Conservation (phyloP, 2,329 filamentous ascomycete species). For the Alternaria triticina region DNA sequence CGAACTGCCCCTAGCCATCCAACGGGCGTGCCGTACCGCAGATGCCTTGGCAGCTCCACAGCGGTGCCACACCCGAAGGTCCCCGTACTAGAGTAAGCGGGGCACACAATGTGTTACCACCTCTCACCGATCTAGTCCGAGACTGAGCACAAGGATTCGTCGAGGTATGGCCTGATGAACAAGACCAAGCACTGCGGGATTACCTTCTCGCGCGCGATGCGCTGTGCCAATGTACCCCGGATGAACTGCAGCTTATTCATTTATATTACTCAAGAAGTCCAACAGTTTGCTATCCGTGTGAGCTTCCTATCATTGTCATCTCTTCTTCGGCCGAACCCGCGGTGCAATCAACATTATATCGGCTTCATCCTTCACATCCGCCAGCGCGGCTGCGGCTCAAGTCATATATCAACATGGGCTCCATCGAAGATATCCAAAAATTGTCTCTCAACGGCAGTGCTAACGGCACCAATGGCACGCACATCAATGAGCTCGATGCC, state of each 20-base stretch:
- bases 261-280: not conserved
- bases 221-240: not conserved
- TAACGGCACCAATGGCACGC: not conserved
- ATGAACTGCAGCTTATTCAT: not conserved
- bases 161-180: not conserved
- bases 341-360: not conserved
- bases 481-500: conserved; percentile 24
- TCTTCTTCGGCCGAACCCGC: not conserved
- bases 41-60: not conserved
- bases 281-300: not conserved
- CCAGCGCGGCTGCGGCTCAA: not conserved
- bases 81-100: not conserved
- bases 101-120: not conserved
- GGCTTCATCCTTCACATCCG: not conserved
- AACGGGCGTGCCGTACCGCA: not conserved
- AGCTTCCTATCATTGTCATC: not conserved
- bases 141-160: not conserved
- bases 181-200: not conserved
- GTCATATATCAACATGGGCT: conserved; percentile 3
- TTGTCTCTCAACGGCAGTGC: not conserved
- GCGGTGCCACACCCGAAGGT: not conserved
- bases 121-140: not conserved
- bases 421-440: not conserved
- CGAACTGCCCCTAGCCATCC: not conserved
- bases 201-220: not conserved